A percentile compares a stretch with the other conserved stretches of the same genome.
Conservation (phyloP, 2,329 filamentous ascomycete species). For the Delphinella strobiligena region DNA sequence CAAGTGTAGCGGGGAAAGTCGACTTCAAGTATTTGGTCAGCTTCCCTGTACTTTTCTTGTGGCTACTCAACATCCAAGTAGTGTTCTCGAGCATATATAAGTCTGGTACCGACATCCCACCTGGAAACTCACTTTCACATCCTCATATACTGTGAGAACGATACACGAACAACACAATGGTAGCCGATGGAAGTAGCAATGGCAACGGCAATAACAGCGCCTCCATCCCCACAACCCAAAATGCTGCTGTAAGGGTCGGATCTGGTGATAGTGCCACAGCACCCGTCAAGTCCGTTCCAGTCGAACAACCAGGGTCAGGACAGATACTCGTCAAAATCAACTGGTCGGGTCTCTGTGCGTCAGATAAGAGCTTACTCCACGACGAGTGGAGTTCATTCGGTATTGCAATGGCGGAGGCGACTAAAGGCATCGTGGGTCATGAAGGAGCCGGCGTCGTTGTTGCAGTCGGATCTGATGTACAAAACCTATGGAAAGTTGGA, state of each 20-base stretch:
- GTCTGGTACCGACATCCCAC: no score
- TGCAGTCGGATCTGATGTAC: conserved; percentile 15
- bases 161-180: no score
- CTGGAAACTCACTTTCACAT: no score
- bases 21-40: no score
- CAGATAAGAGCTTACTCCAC: conserved; percentile 24
- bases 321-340: conserved; percentile 26
- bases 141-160: no score
- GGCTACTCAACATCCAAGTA: no score
- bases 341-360: conserved; percentile 22
- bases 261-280: conserved; percentile 17
- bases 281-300: conserved; percentile 19
- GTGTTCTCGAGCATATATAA: no score
- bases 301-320: conserved; percentile 19
- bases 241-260: conserved; percentile 25
- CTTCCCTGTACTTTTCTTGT: no score
- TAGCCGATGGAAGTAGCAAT: no score
- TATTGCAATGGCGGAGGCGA: conserved; percentile 16
- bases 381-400: conserved; percentile 23
- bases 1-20: no score
- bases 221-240: conserved; percentile 16
- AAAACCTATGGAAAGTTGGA: conserved; percentile 17
- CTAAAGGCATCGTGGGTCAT: conserved; percentile 19
- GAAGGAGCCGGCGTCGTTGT: conserved; percentile 21
- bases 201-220: no score